Conservation (phyloP, 2,329 filamentous ascomycete species). For the Alternaria sp. region DNA sequence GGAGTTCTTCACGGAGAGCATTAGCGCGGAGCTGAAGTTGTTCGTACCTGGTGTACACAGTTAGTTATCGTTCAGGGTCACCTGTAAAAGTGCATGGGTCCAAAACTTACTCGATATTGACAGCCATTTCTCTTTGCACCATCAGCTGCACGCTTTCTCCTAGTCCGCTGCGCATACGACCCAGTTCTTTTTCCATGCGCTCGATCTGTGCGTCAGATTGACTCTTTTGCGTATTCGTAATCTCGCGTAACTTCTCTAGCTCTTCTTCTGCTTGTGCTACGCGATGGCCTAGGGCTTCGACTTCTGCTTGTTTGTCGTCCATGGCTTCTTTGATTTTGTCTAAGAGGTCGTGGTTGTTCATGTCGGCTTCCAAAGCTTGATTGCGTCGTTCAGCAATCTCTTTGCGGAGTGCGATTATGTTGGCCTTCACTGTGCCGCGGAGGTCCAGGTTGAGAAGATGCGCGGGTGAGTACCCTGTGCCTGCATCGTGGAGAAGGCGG, state of each 20-base stretch:
- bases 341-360: conserved; percentile 92
- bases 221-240: conserved; percentile 84
- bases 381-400: conserved; percentile 91
- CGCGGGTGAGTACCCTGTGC: conserved; percentile 87
- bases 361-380: conserved; percentile 83
- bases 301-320: conserved; percentile 91
- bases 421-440: conserved; percentile 80
- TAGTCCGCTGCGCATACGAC: conserved; percentile 84
- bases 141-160: conserved; percentile 88
- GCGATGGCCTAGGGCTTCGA: conserved; percentile 88
- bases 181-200: conserved; percentile 98
- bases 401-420: conserved; percentile 80
- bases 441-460: conserved; percentile 91
- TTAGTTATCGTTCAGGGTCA: conserved; percentile 8
- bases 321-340: conserved; percentile 97
- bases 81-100: neutral
- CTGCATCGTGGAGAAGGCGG: conserved; percentile 80
- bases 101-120: conserved; percentile 82
- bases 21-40: conserved; percentile 87
- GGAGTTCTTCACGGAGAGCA: conserved; percentile 91
- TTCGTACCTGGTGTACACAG: conserved; percentile 73
- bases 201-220: conserved; percentile 93
- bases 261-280: conserved; percentile 90
- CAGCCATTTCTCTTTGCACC: conserved; percentile 96
- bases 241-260: conserved; percentile 91